These are phyloP conservation scores for Crithidia acanthocephali DNA, from an alignment of 208 protist genomes.

Conservation along the genomic window DNA sequence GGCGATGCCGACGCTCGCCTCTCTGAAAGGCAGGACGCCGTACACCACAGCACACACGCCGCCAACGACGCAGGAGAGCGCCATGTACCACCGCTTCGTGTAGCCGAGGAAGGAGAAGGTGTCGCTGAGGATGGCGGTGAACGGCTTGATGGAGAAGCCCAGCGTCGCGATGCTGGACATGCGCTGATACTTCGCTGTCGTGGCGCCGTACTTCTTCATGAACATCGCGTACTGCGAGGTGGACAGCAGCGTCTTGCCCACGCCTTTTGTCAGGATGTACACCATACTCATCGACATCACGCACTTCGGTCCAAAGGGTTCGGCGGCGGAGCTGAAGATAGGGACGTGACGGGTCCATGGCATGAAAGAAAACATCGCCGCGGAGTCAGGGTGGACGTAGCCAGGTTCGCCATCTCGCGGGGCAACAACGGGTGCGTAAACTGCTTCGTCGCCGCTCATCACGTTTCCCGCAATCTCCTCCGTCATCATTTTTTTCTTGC, in stretches of 20 bases:
- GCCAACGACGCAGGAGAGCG: conserved; percentile 32
- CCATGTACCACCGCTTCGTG: conserved; percentile 57
- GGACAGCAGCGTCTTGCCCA: conserved; percentile 29
- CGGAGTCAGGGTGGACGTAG: conserved; percentile 36
- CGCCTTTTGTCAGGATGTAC: conserved; percentile 45
- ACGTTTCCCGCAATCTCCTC: not conserved
- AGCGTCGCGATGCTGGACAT: conserved; percentile 36
- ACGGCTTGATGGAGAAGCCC: conserved; percentile 55
- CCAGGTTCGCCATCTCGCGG: not conserved
- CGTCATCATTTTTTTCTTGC: not conserved
- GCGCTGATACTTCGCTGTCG: conserved; percentile 33
- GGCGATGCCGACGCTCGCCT: conserved; percentile 27
- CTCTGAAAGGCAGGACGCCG: conserved; percentile 32
- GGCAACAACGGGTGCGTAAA: not conserved
- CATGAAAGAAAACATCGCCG: conserved; percentile 17
- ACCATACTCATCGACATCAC: conserved; percentile 31
- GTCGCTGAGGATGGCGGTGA: conserved; percentile 46
- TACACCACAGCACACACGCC: conserved; percentile 35
- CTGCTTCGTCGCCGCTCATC: not conserved
- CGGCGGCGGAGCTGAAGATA: conserved; percentile 27
- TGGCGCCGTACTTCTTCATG: conserved; percentile 35
- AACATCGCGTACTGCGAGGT: conserved; percentile 42
- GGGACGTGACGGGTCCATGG: conserved; percentile 30
- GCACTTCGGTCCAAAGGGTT: conserved; percentile 39
- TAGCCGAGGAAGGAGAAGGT: conserved; percentile 44